Evolutionary conservation across 148 eudicot genomes (phyloP), one percentile per base, ranked within the genome.

Genomic region (Silene latifolia): DNA sequence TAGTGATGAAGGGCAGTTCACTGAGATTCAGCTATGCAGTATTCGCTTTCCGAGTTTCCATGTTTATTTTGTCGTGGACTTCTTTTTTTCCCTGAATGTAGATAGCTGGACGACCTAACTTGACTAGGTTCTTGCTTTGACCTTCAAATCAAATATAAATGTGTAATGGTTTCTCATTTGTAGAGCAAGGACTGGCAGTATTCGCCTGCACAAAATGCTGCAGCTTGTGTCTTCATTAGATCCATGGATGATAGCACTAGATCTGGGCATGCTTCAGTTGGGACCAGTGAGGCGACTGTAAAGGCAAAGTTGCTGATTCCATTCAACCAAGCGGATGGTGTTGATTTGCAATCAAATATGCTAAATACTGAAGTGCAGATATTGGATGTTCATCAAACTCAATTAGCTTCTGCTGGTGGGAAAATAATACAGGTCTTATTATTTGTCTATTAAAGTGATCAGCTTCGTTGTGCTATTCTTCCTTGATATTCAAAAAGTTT

Each of bases 141-240:
- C 75, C n/a, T 32, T 58, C 25, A 19, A n/a, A n/a, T n/a, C n/a
- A n/a, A 39, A 15, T n/a, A 60, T 27, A 44, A 44, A 5, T 24
- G 13, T 64, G 47, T 20, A 27, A 25, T 74, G 61, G 72, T 19
- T 67, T 44, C 29, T 54, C 20, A 75, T 56, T 51, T 67, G 63
- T 23, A 76, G 78, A 67, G 29, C 56, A 66, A 54, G 64, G 65
- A 76, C 3, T n/a, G n/a, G n/a, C 54, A 76, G 64, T 20, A 57
- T 67, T 76, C 78, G 21, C 72, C 78, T 15, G 72, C 78, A 15
- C 78, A 76, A 67, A 60, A 67, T 67, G 78, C 72, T 12, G 48
- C 39, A 14, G 39, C 27, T 58, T 58, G 65, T 67, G 72, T 67
- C 42, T 76, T 76, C 57, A n/a, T 21, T 21, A 66, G 65, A 39